Conservation (phyloP, 2,329 filamentous ascomycete species). For the Phialophora expanda region DNA sequence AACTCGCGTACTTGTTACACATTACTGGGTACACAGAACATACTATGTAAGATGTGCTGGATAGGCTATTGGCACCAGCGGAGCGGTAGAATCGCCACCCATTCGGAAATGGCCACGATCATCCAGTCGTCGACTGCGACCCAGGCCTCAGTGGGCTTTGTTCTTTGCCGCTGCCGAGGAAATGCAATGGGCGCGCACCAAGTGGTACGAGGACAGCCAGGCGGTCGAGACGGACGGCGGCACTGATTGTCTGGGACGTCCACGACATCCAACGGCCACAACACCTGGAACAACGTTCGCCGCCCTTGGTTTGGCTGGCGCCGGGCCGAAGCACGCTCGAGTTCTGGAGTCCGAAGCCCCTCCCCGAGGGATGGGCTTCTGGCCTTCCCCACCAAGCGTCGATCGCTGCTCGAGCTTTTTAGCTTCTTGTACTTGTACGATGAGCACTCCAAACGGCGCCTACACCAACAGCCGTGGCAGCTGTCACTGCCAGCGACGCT, state of each 20-base stretch:
- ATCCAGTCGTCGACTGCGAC: constrained; percentile 6
- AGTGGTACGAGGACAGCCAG: not conserved
- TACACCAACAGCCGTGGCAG: constrained; percentile 9
- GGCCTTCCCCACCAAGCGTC: constrained; percentile 5
- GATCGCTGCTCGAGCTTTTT: constrained; percentile 4
- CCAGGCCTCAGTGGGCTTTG: not conserved
- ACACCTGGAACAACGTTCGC: not conserved
- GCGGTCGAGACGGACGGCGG: not conserved
- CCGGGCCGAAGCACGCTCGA: constrained; percentile 21
- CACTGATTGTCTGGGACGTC: not conserved
- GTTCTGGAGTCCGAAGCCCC: constrained; percentile 10
- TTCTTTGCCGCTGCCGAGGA: constrained; percentile 10
- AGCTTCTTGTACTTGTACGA: not conserved
- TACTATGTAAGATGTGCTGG: not conserved
- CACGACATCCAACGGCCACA: not conserved
- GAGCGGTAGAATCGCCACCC: constrained; percentile 8
- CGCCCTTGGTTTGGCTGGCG: constrained; percentile 9
- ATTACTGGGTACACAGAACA: not conserved
- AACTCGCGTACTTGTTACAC: not conserved
- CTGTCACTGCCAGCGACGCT: not conserved
- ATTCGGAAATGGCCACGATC: constrained; percentile 8
- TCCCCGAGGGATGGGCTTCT: constrained; percentile 4
- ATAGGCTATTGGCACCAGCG: constrained; percentile 12
- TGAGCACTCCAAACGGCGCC: not conserved
- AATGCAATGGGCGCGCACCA: not conserved